Percentiles rank a stretch among this genome's conserved stretches.
phyloP scores from a whole-genome alignment of 2,329 filamentous ascomycete genomes.

The Exserohilum rostratum region DNA sequence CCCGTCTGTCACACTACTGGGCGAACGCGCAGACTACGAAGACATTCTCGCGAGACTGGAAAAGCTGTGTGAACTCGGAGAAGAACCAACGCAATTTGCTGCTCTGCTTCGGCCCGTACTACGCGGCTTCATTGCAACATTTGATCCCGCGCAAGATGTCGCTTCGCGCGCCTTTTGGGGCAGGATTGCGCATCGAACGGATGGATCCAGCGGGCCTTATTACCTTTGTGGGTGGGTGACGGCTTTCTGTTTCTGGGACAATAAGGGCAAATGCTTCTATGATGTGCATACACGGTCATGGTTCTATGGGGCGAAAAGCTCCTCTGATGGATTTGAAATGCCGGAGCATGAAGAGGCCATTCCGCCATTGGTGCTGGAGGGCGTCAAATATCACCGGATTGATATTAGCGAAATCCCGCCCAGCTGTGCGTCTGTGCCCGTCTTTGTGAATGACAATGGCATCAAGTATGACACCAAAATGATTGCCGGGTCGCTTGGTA shows the following conservation, averaged over 20 bases:
- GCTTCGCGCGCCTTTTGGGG: constrained; percentile 18
- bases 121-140: constrained; percentile 17
- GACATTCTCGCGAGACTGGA: constrained; percentile 22
- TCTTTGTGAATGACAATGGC: constrained; percentile 20
- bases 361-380: constrained; percentile 4
- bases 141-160: constrained; percentile 9
- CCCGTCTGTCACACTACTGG: constrained; percentile 27
- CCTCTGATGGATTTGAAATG: no score
- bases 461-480: constrained; percentile 11
- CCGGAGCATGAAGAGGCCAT: no score
- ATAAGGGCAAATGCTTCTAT: constrained; percentile 13
- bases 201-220: background rate
- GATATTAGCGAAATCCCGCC: constrained; percentile 11
- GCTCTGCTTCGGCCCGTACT: constrained; percentile 18
- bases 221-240: constrained; percentile 27
- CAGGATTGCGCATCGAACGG: constrained; percentile 6
- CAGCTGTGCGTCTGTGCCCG: constrained; percentile 14
- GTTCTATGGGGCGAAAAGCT: no score
- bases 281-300: background rate
- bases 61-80: constrained; percentile 14
- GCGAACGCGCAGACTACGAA: constrained; percentile 23
- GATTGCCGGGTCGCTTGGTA: constrained; percentile 19
- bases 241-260: constrained; percentile 28
- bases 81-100: constrained; percentile 13
- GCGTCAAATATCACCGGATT: constrained; percentile 5